Conservation (phyloP, 2,329 filamentous ascomycete genomes). For the Tricladium varicosporioides region DNA sequence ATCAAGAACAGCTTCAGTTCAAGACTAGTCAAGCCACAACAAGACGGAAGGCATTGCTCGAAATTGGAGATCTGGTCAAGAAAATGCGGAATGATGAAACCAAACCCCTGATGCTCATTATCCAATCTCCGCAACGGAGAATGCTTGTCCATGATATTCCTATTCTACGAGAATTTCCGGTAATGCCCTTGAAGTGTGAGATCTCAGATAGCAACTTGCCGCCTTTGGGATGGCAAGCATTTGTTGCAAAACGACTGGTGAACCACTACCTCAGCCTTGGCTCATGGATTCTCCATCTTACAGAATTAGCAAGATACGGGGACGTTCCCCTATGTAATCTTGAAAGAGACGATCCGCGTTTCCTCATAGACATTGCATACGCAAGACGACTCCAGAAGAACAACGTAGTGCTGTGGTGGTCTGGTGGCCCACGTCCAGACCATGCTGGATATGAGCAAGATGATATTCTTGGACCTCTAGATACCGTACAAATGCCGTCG, state of each 20-base stretch:
- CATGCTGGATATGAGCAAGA: constrained; percentile 96
- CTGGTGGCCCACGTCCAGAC: constrained; percentile 78
- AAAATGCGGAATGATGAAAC: constrained; percentile 85
- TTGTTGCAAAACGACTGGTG: constrained; percentile 81
- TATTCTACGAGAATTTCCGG: constrained; percentile 77
- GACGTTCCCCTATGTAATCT: constrained; percentile 94
- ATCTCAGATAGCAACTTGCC: constrained; percentile 82
- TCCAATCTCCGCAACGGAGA: constrained; percentile 84
- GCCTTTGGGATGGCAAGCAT: constrained; percentile 89
- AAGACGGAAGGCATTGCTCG: constrained; percentile 81
- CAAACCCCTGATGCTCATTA: constrained; percentile 76
- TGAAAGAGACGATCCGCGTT: constrained; percentile 89
- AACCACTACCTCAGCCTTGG: constrained; percentile 91
- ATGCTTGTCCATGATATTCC: constrained; percentile 83
- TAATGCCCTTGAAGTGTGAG: constrained; percentile 78
- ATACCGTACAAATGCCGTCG: constrained; percentile 86
- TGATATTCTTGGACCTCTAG: constrained; percentile 77
- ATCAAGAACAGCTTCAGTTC: constrained; percentile 84
- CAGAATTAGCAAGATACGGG: constrained; percentile 84
- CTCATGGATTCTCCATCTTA: constrained; percentile 85
- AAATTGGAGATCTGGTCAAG: constrained; percentile 84
- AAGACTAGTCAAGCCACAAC: constrained; percentile 86
- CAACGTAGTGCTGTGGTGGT: constrained; percentile 98
- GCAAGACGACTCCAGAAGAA: constrained; percentile 86
- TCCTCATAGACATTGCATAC: constrained; percentile 94